A percentile compares a stretch with the other conserved stretches of the same genome.
These are phyloP conservation scores for Phytophthora capsici DNA, from an alignment of 352 stramenopile species.

Conservation along the genomic window DNA sequence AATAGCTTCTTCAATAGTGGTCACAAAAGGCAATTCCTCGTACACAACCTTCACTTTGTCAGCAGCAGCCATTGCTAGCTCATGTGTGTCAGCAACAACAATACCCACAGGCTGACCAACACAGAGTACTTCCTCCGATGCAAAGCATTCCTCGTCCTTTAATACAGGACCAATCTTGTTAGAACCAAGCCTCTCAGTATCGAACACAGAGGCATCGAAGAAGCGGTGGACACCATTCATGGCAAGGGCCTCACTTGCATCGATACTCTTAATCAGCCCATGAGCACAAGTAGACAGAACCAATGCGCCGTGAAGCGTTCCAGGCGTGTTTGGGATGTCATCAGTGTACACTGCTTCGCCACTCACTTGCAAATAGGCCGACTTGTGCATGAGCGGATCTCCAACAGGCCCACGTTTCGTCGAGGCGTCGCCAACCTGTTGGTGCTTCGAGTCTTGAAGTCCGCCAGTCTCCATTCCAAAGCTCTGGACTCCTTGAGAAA, in stretches of 20 bases:
- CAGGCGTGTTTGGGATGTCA: conserved; percentile 90
- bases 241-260: conserved; percentile 78
- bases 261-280: conserved; percentile 85
- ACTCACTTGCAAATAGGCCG: conserved; percentile 93
- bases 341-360: conserved; percentile 96
- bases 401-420: conserved; percentile 81
- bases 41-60: conserved; percentile 92
- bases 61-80: conserved; percentile 74
- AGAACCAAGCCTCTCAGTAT: conserved; percentile 61
- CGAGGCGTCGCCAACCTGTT: conserved; percentile 43
- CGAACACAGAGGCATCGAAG: conserved; percentile 80
- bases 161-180: conserved; percentile 86
- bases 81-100: conserved; percentile 83
- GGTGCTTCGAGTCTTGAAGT: conserved; percentile 69
- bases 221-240: conserved; percentile 91
- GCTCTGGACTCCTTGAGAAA: conserved; percentile 60
- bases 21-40: conserved; percentile 86
- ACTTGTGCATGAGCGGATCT: conserved; percentile 93
- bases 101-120: conserved; percentile 86
- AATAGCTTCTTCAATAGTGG: conserved; percentile 97
- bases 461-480: conserved; percentile 71
- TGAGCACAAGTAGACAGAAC: conserved; percentile 90
- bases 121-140: conserved; percentile 66
- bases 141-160: conserved; percentile 91
- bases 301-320: conserved; percentile 92